Evolutionary conservation across 148 eudicot genomes (phyloP).

Genomic region (Rhododendron ferrugineum): DNA sequence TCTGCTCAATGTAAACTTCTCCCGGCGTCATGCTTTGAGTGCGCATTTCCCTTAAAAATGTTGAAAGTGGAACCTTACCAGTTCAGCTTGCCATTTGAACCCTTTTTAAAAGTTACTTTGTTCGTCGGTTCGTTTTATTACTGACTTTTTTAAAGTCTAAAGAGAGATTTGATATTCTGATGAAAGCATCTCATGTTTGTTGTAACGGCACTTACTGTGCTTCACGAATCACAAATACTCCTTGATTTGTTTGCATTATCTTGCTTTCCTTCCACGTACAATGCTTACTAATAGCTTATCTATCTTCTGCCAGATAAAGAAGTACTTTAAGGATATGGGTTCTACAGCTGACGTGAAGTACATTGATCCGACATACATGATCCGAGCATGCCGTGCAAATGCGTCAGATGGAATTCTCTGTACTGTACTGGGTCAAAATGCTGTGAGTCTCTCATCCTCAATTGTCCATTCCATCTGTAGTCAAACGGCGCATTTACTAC

Average conservation of each 20-base stretch:
- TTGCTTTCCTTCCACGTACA: not conserved
- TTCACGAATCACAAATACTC: not conserved
- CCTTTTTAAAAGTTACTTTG: not conserved
- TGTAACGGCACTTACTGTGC: not conserved
- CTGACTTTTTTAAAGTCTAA: not conserved
- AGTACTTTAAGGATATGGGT: slow-evolving; percentile 72
- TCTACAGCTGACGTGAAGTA: slow-evolving; percentile 87
- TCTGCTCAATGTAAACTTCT: not conserved
- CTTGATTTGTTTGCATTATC: slow-evolving; percentile 1
- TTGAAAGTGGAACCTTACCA: not conserved
- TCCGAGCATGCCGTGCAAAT: slow-evolving; percentile 97
- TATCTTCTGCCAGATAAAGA: slow-evolving; percentile 49
- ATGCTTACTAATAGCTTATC: not conserved
- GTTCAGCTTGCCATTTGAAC: not conserved
- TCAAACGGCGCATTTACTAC: not conserved
- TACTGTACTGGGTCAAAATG: slow-evolving; percentile 97
- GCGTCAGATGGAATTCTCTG: slow-evolving; percentile 99
- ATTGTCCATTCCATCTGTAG: not conserved
- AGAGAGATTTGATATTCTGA: slow-evolving; percentile 1
- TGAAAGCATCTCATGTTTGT: not conserved
- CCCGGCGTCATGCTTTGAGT: not conserved
- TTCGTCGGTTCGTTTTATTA: not conserved
- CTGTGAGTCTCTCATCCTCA: slow-evolving; percentile 45
- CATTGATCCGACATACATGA: slow-evolving; percentile 97
- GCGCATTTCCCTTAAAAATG: not conserved